Base-by-base conservation (phyloP, 2,329 filamentous ascomycete genomes). In the Claviceps capensis region DNA sequence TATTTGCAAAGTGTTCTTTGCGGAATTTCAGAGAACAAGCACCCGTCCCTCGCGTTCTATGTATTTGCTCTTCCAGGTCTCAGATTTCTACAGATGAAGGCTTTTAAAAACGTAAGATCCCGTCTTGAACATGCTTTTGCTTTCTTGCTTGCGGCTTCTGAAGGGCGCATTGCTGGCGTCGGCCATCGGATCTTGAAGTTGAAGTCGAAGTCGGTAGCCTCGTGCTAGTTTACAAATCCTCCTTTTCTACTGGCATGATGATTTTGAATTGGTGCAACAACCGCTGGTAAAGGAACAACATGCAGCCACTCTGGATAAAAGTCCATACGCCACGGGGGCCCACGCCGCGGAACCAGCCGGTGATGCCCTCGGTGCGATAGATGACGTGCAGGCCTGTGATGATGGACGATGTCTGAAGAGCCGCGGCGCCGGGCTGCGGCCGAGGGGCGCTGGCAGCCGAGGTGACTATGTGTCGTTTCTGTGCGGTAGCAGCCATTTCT, bases 251-350 rank as follows among this genome's bases (percentile, higher is more conserved):
- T 2, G 67, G 68, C 53, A 62, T 60, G 64, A 70, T 70, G 42
- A 67, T 59, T 52, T 90, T 85, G 58, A 97, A 77, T 68, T 83
- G 81, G 61, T 85, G 83, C 63, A 97, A 70, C 52, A 97, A 73
- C 54, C 83, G 85, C 71, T 97, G 91, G 67, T 97, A 97, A 66
- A 96, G 74, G 60, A 97, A 90, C 64, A 97, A 74, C 91, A 97
- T 97, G 58, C 88, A 95, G 43, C 90, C 87, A 63, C 87, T 95
- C 72, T 98, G 93, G 53, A 97, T 88, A 62, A 91, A 95, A 22
- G 93, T 98, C 93, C 93, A 98, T 14, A 97, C 88, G 53, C 85
- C 85, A 51, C 93, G 81, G 1, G 93, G 93, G 0, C 91, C 91
- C 1, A 98, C 91, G 26, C 93, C 93, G 53, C 93, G 81, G 69